Base-by-base conservation (phyloP, 1,284 basidiomycete genomes). In the Sanguinoderma infundibulare region DNA sequence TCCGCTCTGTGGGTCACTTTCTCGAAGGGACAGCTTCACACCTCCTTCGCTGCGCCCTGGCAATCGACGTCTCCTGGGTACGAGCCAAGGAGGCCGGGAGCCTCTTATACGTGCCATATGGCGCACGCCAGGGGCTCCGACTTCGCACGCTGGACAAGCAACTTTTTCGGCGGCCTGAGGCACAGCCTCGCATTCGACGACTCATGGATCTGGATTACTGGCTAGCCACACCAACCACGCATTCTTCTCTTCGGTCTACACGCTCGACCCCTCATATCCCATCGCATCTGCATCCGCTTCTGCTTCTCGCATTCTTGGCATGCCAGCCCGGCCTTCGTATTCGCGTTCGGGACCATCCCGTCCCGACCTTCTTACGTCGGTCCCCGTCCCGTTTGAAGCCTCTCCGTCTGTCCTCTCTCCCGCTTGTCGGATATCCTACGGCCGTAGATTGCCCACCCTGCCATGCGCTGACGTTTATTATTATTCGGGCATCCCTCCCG, bases 401-500 rank as follows among this genome's bases (percentile, higher is more conserved):
- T 6, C 14, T 46, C 28, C 5, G 24, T 26, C 42, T 2, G 26
- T 46, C 24, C 28, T 35, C 22, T 34, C 36, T 28, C 28, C 28
- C 34, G 34, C 28, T 32, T 46, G 20, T 38, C n/a, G 2, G 49
- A 26, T 22, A 20, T 15, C 12, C 32, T 30, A 14, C 47, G 32
- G 34, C 55, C 35, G 14, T 40, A 15, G 35, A 24, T 26, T 30
- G 14, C 36, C 8, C 28, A 24, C 36, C 22, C 42, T 10, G 15
- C 36, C 38, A 39, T 53, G 32, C 53, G 38, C 49, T 28, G 39
- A 60, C 35, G 38, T 55, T 40, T 58, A 64, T 64, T 55, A 56
- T 64, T 64, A 64, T 64, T 59, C 53, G 62, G 62, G 62, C 32
- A 8, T 15, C 35, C 49, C 46, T 14, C 60, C 59, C 59, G 62